These are phyloP conservation scores for Polysphondylium violaceum DNA, from an alignment of 78 protist species.

Conservation along the genomic window DNA sequence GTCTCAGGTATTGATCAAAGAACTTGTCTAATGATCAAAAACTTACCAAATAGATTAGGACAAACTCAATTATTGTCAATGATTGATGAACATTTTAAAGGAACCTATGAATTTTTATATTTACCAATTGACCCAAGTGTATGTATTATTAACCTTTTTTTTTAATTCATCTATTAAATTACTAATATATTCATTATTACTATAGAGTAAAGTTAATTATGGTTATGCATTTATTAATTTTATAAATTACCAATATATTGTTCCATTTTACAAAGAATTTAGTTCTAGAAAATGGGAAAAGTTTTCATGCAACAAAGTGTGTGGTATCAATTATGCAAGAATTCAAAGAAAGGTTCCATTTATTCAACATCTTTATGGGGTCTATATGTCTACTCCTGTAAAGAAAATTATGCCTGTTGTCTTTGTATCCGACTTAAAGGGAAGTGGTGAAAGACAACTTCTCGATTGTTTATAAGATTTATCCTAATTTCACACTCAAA, in stretches of 20 bases:
- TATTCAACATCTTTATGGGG: slow-evolving; percentile 69
- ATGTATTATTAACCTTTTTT: neutral
- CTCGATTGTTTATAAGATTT: no score
- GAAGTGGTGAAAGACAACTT: no score
- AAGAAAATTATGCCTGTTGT: no score
- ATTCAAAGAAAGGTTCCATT: slow-evolving; percentile 58
- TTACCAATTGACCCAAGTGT: slow-evolving; percentile 92
- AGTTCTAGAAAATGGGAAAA: slow-evolving; percentile 85
- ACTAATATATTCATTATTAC: neutral
- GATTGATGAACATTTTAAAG: slow-evolving; percentile 82
- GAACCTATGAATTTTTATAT: slow-evolving; percentile 91
- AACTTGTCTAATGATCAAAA: slow-evolving; percentile 91
- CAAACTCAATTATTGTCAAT: slow-evolving; percentile 66
- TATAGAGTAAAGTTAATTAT: slow-evolving; percentile 86
- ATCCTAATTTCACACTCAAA: no score
- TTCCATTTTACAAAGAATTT: slow-evolving; percentile 75
- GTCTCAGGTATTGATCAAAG: slow-evolving; percentile 76
- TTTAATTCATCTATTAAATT: no score
- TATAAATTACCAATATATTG: slow-evolving; percentile 25
- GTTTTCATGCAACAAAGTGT: slow-evolving; percentile 86
- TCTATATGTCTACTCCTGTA: no score
- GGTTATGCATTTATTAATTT: slow-evolving; percentile 95
- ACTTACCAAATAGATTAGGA: slow-evolving; percentile 92
- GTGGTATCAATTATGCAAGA: slow-evolving; percentile 90
- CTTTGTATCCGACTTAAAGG: no score